Evolutionary conservation across 306 rosid genomes (phyloP).

Genomic region (Cajanus cajan): DNA sequence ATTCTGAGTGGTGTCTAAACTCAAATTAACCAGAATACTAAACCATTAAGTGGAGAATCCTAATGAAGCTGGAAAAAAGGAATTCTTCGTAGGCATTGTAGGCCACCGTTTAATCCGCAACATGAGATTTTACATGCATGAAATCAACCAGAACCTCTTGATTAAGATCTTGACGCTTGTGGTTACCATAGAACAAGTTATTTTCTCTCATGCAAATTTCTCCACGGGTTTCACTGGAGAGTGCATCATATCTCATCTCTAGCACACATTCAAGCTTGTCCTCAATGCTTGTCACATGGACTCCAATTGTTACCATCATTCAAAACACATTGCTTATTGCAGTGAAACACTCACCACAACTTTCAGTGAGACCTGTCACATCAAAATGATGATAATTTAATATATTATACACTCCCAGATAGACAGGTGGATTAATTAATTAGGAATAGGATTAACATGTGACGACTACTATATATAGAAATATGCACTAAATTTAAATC

Average conservation of each 20-base stretch:
- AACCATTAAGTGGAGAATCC: background rate
- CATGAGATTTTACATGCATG: conserved; percentile 70
- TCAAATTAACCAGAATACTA: background rate
- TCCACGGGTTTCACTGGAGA: conserved; percentile 70
- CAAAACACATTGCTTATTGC: conserved; percentile 65
- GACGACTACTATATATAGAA: background rate
- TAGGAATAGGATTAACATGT: background rate
- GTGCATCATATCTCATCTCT: conserved; percentile 73
- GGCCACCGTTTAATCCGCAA: background rate
- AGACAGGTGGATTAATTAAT: background rate
- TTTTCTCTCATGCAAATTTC: conserved; percentile 88
- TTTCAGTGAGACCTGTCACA: conserved; percentile 81
- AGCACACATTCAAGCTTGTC: conserved; percentile 80
- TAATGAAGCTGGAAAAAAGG: background rate
- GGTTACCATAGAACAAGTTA: conserved; percentile 86
- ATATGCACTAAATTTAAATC: background rate
- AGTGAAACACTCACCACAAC: conserved; percentile 78
- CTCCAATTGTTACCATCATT: conserved; percentile 92
- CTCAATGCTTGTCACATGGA: conserved; percentile 82
- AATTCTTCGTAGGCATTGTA: background rate
- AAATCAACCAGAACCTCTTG: conserved; percentile 74
- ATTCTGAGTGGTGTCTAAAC: background rate
- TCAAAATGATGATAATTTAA: conserved; percentile 6
- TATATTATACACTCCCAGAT: background rate
- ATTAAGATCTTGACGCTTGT: conserved; percentile 80